Percentiles rank a stretch among this genome's conserved stretches.
phyloP scores from a whole-genome alignment of 805 yeast genomes.

The Teunomyces pallodes region DNA sequence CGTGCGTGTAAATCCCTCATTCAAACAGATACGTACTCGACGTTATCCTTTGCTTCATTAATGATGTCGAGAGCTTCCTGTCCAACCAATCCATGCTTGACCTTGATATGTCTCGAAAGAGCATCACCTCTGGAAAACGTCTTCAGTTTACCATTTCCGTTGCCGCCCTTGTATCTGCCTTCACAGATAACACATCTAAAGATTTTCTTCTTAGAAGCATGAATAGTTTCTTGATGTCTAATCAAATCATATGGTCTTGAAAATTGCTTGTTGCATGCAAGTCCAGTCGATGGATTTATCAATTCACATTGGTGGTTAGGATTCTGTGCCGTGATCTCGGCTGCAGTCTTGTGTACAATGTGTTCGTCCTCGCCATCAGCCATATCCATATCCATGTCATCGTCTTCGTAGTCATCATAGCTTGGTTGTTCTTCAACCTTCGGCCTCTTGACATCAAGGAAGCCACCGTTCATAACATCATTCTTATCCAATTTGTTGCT shows the following conservation, averaged over 20 bases:
- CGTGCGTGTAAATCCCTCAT: background rate
- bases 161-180: conserved; percentile 45
- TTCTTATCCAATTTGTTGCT: conserved; percentile 8
- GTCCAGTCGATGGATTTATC: conserved; percentile 58
- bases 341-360: conserved; percentile 20
- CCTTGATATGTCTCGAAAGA: conserved; percentile 54
- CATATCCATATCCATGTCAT: conserved; percentile 5
- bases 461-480: conserved; percentile 13
- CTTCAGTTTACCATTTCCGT: conserved; percentile 49
- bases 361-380: conserved; percentile 3
- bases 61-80: conserved; percentile 67
- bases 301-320: conserved; percentile 57
- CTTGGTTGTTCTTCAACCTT: conserved; percentile 1
- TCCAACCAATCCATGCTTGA: conserved; percentile 76
- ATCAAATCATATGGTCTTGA: conserved; percentile 62
- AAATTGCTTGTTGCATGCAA: conserved; percentile 72
- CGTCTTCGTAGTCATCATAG: conserved; percentile 6
- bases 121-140: conserved; percentile 49
- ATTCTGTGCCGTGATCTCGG: conserved; percentile 31
- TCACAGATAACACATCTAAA: conserved; percentile 47
- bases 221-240: conserved; percentile 49
- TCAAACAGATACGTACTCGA: conserved; percentile 49
- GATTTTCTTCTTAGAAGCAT: conserved; percentile 44
- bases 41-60: conserved; percentile 73
- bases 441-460: conserved; percentile 7